phyloP scores from a whole-genome alignment of 306 rosid genomes.

The Lathyrus sativus region DNA sequence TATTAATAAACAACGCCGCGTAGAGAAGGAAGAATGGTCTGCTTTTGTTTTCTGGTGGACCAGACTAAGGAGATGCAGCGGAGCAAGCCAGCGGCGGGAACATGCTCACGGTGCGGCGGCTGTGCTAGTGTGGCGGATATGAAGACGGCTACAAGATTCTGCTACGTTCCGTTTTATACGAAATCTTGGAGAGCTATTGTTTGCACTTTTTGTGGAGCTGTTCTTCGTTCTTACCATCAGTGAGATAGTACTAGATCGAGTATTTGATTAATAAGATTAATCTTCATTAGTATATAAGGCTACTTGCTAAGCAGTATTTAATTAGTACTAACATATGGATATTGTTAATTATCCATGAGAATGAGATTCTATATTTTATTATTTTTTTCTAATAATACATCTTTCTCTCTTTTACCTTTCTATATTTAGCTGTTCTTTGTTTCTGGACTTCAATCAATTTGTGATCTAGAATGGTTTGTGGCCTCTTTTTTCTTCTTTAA shows the following conservation, averaged over 20 bases:
- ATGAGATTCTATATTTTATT: not conserved
- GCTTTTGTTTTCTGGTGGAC: slow-evolving; percentile 81
- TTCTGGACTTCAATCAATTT: too few relatives aligned
- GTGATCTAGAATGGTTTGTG: too few relatives aligned
- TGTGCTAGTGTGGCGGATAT: slow-evolving; percentile 90
- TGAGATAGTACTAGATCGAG: not conserved
- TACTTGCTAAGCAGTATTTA: not conserved
- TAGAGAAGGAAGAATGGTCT: slow-evolving; percentile 49
- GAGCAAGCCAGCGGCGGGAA: slow-evolving; percentile 91
- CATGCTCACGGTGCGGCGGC: slow-evolving; percentile 83
- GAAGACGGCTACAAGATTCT: slow-evolving; percentile 84
- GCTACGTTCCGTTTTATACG: slow-evolving; percentile 80
- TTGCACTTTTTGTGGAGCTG: slow-evolving; percentile 81
- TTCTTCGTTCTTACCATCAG: slow-evolving; percentile 58
- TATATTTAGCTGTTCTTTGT: not conserved
- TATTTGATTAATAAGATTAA: not conserved
- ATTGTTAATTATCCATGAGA: not conserved
- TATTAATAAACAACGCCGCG: not conserved
- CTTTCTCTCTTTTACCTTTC: not conserved
- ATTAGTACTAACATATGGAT: not conserved
- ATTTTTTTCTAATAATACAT: not conserved
- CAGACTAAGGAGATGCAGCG: slow-evolving; percentile 59
- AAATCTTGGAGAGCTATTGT: slow-evolving; percentile 75
- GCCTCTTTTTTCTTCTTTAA: too few relatives aligned
- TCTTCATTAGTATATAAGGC: not conserved